Evolutionary conservation across 257 asterid genomes (phyloP).

Genomic region (Solanum appendiculatum): DNA sequence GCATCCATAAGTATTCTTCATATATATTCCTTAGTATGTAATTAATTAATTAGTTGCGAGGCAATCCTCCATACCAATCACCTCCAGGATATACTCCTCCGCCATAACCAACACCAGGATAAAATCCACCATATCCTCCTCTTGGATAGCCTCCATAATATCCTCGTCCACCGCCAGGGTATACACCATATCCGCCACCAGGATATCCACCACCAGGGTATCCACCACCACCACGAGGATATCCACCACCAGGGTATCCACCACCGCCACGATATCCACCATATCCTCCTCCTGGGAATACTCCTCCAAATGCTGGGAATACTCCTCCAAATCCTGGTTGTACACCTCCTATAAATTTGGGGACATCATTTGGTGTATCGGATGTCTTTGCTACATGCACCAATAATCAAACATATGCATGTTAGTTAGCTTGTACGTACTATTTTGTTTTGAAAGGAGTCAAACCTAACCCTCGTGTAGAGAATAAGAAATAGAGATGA

Average conservation of each 20-base stretch:
- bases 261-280: neutral
- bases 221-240: neutral
- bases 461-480: too few relatives aligned
- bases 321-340: neutral
- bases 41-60: neutral
- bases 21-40: neutral
- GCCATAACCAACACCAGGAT: neutral
- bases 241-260: neutral
- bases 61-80: neutral
- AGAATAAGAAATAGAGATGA: too few relatives aligned
- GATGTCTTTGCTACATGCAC: neutral
- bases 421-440: neutral
- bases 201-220: neutral
- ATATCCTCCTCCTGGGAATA: neutral
- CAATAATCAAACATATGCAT: neutral
- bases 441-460: neutral
- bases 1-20: neutral
- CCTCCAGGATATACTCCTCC: neutral
- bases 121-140: neutral
- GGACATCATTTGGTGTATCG: neutral
- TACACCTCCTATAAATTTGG: neutral
- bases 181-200: neutral
- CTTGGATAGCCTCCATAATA: neutral
- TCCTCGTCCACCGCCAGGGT: neutral
- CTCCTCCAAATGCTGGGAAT: neutral